Evolutionary conservation across 768 basidiomycete species (phyloP), one percentile per base, ranked within the genome.

Genomic region (Suillus clintonianus): DNA sequence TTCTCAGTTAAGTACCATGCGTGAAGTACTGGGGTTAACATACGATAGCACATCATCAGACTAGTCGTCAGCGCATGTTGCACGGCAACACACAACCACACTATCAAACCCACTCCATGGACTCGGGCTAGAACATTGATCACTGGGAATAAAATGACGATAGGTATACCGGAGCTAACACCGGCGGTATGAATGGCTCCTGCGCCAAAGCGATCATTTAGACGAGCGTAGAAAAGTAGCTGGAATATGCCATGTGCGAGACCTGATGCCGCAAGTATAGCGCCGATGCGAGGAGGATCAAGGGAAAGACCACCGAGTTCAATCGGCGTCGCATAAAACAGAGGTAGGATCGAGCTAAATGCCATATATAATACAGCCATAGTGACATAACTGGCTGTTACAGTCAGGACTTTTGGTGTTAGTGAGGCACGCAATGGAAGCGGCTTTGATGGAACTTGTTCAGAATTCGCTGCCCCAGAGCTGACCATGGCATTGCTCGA

Each of bases 301-400:
- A 74, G 68, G 48, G 47, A 37, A 30, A 75, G 69, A 34, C 72
- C 75, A 50, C 76, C 75, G 32, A 77, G 59, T 61, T 67, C 70
- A 5, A 78, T 67, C 1, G 77, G 71, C 34, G 72, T 70, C 42
- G 74, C 67, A 15, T 72, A 74, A 63, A 75, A 79, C 37, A 79
- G 62, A 1, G 79, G 78, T 17, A 69, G 36, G 9, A 81, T 50
- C 5, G 88, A 82, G 45, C 83, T 84, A 67, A 84, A 84, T 10
- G 86, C 73, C 50, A 91, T 89, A 61, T 91, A 89, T 55, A 88
- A 74, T 13, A 91, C 77, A 5, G 89, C 82, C 32, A 89, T 79
- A 36, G 76, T 73, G 8, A 85, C 86, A 71, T 92, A 92, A 68
- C 89, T 90, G 15, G 78, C 77, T 5, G 84, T 81, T 15, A 88